These are phyloP conservation scores for Diaporthe caulivora DNA, from an alignment of 2,329 filamentous ascomycete genomes.

Conservation along the genomic window DNA sequence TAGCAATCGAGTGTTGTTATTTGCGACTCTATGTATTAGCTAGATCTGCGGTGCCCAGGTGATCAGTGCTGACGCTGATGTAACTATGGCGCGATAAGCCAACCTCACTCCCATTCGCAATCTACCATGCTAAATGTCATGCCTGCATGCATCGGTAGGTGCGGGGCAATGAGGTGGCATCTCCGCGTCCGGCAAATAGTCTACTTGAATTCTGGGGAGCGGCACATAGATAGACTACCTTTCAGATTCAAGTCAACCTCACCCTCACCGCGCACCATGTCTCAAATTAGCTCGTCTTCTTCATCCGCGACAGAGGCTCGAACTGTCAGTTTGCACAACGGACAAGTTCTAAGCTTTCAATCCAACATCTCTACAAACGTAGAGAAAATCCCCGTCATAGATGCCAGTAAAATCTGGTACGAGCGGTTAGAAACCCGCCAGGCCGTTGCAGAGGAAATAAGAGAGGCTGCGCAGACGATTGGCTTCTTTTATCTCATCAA, in stretches of 20 bases:
- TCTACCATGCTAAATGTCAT: background rate
- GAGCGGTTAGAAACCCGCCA: constrained; percentile 49
- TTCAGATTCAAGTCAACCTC: background rate
- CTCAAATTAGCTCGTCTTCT: constrained; percentile 29
- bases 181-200: background rate
- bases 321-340: constrained; percentile 44
- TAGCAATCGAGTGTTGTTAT: no score
- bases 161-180: background rate
- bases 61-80: no score
- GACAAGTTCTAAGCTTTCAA: constrained; percentile 43
- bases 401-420: constrained; percentile 56
- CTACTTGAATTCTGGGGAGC: no score
- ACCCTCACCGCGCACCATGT: constrained; percentile 33
- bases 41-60: no score
- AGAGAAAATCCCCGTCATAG: constrained; percentile 56
- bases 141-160: background rate
- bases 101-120: background rate
- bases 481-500: constrained; percentile 60
- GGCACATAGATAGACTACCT: background rate
- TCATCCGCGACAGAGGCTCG: background rate
- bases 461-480: constrained; percentile 54
- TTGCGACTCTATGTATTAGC: no score
- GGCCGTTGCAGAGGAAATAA: constrained; percentile 54
- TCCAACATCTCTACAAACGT: constrained; percentile 44
- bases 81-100: constrained; percentile 5